Evolutionary conservation across 495 filamentous ascomycete species (phyloP), one percentile per base, ranked within the genome.

Genomic region (Penicillium macrosclerotiorum): DNA sequence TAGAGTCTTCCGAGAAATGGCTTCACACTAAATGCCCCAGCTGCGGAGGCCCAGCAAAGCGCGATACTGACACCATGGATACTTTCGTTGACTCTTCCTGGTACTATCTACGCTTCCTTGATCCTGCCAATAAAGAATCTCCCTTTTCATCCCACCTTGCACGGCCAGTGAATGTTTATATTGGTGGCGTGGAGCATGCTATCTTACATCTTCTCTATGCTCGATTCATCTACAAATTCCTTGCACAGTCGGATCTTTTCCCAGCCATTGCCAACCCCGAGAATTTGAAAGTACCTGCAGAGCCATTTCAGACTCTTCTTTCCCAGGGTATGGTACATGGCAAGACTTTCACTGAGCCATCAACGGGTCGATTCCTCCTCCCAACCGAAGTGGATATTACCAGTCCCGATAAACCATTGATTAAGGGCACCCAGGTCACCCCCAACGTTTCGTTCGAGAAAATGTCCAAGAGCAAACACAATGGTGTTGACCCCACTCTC

Each of bases 381-480:
- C 86, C 87, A 0, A 76, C 82, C 3, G 90, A 94, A 57, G 71
- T 95, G 12, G 84, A 91, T 46, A 54, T 84, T 9, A 77, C 70
- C 8, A 70, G 77, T 32, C 67, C 75, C 3, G 57, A 74, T 0
- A 72, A 73, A 6, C 86, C 85, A 2, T 71, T 77, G 37, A 76
- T 90, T 27, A 73, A 73, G 30, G 73, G 74, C 0, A 83, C 83
- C 1, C 77, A 77, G 16, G 60, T 78, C 33, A 55, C 56, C 0
- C 81, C 86, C 3, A 75, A 62, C 8, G 58, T 90, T 22, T 82
- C 79, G 1, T 94, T 80, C 45, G 88, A 95, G 64, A 95, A 95
- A 55, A 95, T 95, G 90, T 91, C 86, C n/a, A 95, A 95, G 64
- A 92, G 88, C 45, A 95, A 95, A 57, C 76, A 93, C 67, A 95